phyloP scores from a whole-genome alignment of 164 flowering plant species.

The grape (Vitis vinifera) region DNA sequence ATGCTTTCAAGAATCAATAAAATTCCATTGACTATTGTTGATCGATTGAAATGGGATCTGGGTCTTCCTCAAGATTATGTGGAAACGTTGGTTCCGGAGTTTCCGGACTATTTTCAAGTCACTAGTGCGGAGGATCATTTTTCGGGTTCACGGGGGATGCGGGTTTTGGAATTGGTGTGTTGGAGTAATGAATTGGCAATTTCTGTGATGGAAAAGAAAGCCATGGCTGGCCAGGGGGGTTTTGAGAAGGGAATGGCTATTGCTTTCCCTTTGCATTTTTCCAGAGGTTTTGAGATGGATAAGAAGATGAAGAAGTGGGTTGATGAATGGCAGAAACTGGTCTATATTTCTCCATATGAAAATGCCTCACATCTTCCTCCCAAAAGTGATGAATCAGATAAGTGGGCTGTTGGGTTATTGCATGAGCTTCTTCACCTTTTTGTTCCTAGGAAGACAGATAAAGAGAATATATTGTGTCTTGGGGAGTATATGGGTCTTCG shows the following conservation, averaged over 20 bases:
- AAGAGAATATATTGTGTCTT: slow-evolving; percentile 48
- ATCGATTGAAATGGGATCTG: slow-evolving; percentile 68
- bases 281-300: slow-evolving; percentile 75
- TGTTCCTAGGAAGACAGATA: slow-evolving; percentile 77
- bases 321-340: slow-evolving; percentile 86
- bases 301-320: slow-evolving; percentile 72
- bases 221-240: slow-evolving; percentile 17
- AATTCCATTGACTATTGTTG: slow-evolving; percentile 55
- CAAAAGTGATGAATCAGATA: slow-evolving; percentile 76
- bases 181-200: slow-evolving; percentile 68
- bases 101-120: slow-evolving; percentile 78
- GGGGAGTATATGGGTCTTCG: slow-evolving; percentile 78
- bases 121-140: slow-evolving; percentile 2
- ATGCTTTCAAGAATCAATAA: slow-evolving; percentile 57
- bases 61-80: slow-evolving; percentile 77
- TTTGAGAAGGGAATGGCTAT: slow-evolving; percentile 45
- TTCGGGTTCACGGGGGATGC: slow-evolving; percentile 5
- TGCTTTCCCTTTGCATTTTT: slow-evolving; percentile 58
- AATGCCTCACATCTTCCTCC: slow-evolving; percentile 62
- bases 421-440: slow-evolving; percentile 79
- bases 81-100: slow-evolving; percentile 49
- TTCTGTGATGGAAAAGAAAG: slow-evolving; percentile 59
- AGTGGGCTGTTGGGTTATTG: slow-evolving; percentile 73
- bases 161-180: slow-evolving; percentile 71
- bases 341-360: slow-evolving; percentile 90